Evolutionary conservation across 73 alveolate genomes (phyloP).

Genomic region (Effrenium voratum): DNA sequence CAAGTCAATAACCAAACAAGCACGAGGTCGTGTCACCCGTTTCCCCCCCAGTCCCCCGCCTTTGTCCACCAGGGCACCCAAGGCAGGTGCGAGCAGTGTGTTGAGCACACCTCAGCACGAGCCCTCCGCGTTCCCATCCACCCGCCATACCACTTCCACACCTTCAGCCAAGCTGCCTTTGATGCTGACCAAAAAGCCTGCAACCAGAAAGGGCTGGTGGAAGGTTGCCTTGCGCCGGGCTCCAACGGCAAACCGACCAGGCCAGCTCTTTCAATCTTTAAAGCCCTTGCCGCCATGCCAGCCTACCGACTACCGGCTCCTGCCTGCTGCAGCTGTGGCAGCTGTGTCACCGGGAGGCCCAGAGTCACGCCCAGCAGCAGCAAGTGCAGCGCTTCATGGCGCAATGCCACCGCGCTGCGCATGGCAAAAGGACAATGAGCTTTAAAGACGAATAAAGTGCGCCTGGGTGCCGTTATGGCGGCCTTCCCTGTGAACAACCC

Average conservation of each 20-base stretch:
- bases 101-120: not conserved
- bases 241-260: not conserved
- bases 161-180: not conserved
- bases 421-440: too few relatives aligned
- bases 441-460: too few relatives aligned
- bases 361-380: conserved; percentile 6
- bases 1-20: not conserved
- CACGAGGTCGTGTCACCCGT: not conserved
- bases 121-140: not conserved
- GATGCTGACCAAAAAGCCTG: conserved; percentile 63
- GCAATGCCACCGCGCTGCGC: too few relatives aligned
- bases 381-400: conserved; percentile 14
- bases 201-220: conserved; percentile 56
- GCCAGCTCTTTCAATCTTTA: not conserved
- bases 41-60: not conserved
- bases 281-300: not conserved
- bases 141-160: not conserved
- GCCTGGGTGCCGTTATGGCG: too few relatives aligned
- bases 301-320: not conserved
- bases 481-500: too few relatives aligned
- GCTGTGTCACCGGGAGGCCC: conserved; percentile 32
- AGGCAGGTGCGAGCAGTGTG: conserved; percentile 13
- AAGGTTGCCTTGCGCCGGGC: conserved; percentile 13
- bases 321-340: conserved; percentile 25
- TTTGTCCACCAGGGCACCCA: conserved; percentile 24